Evolutionary conservation across 306 rosid genomes (phyloP).

Genomic region (Vachellia collinsii): DNA sequence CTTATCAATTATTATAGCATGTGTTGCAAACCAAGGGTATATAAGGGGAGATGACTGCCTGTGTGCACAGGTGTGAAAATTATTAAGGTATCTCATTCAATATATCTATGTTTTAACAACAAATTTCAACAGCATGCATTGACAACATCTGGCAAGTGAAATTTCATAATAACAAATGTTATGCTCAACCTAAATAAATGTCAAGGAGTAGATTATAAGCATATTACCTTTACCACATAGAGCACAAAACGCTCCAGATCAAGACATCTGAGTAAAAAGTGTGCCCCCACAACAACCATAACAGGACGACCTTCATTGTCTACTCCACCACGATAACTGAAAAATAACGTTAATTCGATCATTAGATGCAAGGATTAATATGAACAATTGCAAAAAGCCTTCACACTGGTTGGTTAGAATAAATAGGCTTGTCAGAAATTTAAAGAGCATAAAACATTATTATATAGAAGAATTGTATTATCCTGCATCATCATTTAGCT

Average conservation of each 20-base stretch:
- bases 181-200: conserved; percentile 26
- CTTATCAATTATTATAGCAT: not conserved
- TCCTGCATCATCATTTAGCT: conserved; percentile 1
- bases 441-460: conserved; percentile 18
- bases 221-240: conserved; percentile 77
- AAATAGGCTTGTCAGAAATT: conserved; percentile 14
- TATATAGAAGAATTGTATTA: conserved; percentile 7
- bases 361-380: conserved; percentile 29
- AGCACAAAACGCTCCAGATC: conserved; percentile 94
- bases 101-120: not conserved
- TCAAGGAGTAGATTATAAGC: conserved; percentile 35
- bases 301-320: conserved; percentile 95
- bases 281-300: conserved; percentile 98
- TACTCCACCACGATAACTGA: conserved; percentile 97
- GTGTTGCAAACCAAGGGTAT: not conserved
- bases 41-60: not conserved
- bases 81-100: not conserved
- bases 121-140: not conserved
- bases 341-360: conserved; percentile 28
- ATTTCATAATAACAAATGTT: conserved; percentile 27
- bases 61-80: not conserved
- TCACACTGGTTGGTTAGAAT: conserved; percentile 18
- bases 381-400: conserved; percentile 17
- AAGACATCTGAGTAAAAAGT: conserved; percentile 92
- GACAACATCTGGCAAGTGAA: conserved; percentile 30